Evolutionary conservation across 306 rosid genomes (phyloP).

Genomic region (Astragalus membranaceus): DNA sequence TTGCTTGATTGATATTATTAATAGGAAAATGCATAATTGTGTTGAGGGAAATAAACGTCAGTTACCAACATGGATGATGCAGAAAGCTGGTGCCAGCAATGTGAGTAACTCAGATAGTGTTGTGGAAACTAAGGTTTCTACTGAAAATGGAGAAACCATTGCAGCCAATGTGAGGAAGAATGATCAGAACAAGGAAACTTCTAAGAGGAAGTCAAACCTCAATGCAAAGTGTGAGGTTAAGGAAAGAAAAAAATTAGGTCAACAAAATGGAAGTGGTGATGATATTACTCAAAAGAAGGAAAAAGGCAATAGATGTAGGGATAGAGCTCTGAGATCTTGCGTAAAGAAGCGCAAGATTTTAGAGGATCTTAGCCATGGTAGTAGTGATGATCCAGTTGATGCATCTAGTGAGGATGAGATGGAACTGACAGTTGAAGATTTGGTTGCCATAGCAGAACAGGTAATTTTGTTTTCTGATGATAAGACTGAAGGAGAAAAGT

Average conservation of each 20-base stretch:
- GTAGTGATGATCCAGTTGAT: conserved; percentile 27
- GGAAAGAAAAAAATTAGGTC: conserved; percentile 23
- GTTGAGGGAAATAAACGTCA: conserved; percentile 49
- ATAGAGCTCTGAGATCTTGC: conserved; percentile 21
- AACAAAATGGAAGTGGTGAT: conserved; percentile 15
- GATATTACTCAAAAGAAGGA: conserved; percentile 18
- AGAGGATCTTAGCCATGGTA: conserved; percentile 19
- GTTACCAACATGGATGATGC: conserved; percentile 75
- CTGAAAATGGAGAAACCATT: conserved; percentile 23
- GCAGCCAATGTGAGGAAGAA: background rate
- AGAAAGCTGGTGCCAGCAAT: conserved; percentile 29
- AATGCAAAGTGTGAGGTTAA: conserved; percentile 28
- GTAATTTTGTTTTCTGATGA: conserved; percentile 34
- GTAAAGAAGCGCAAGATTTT: conserved; percentile 17
- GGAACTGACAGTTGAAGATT: conserved; percentile 65
- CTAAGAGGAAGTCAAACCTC: conserved; percentile 22
- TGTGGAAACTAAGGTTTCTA: conserved; percentile 18
- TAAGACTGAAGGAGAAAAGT: background rate
- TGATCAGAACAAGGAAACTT: conserved; percentile 22
- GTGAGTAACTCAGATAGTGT: conserved; percentile 24
- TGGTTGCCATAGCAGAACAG: conserved; percentile 68
- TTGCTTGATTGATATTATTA: background rate
- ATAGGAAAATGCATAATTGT: conserved; percentile 24
- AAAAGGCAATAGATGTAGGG: conserved; percentile 7
- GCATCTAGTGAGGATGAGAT: conserved; percentile 34